These are phyloP conservation scores for Alternaria rosae DNA, from an alignment of 2,329 filamentous ascomycete species.

Conservation along the genomic window DNA sequence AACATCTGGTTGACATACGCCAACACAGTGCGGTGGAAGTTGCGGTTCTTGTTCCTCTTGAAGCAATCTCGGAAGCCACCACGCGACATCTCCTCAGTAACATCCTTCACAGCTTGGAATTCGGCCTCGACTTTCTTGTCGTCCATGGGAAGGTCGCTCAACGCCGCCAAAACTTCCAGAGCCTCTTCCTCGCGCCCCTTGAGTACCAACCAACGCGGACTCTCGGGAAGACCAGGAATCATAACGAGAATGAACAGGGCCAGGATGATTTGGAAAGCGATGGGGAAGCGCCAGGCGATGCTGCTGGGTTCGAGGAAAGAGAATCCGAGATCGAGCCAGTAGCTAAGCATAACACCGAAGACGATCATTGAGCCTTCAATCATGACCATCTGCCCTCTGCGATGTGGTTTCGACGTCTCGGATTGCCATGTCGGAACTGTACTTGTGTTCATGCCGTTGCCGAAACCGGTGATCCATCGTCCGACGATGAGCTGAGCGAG, in stretches of 20 bases:
- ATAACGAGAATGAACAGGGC: slow-evolving; percentile 63
- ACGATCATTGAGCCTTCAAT: slow-evolving; percentile 57
- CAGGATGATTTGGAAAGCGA: slow-evolving; percentile 64
- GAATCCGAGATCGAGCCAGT: slow-evolving; percentile 55
- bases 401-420: slow-evolving; percentile 56
- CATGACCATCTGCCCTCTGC: slow-evolving; percentile 57
- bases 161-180: slow-evolving; percentile 44
- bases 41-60: slow-evolving; percentile 59
- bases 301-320: slow-evolving; percentile 58
- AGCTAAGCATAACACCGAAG: slow-evolving; percentile 54
- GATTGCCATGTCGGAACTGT: slow-evolving; percentile 58
- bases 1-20: slow-evolving; percentile 57
- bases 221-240: slow-evolving; percentile 52
- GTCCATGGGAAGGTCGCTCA: slow-evolving; percentile 50
- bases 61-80: slow-evolving; percentile 65
- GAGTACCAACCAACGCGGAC: slow-evolving; percentile 61
- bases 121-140: slow-evolving; percentile 49
- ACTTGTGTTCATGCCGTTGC: slow-evolving; percentile 47
- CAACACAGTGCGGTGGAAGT: slow-evolving; percentile 54
- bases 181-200: slow-evolving; percentile 59
- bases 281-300: slow-evolving; percentile 59
- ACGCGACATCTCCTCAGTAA: slow-evolving; percentile 51
- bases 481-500: slow-evolving; percentile 57
- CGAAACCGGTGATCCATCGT: slow-evolving; percentile 60
- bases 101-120: slow-evolving; percentile 48